phyloP scores from a whole-genome alignment of 805 yeast species.

The Ogataea naganishii region DNA sequence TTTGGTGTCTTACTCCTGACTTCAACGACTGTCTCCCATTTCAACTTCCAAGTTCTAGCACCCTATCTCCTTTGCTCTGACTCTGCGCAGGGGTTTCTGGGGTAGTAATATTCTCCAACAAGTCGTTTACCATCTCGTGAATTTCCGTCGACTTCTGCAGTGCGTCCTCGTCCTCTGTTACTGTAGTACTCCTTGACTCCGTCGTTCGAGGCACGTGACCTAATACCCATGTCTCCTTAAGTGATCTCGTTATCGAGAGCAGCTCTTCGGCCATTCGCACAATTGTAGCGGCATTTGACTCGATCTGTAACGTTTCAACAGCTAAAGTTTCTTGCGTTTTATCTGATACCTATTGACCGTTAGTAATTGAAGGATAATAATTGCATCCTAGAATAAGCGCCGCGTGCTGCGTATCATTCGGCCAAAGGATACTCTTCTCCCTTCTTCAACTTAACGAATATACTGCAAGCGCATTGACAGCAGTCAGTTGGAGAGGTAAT shows the following conservation, averaged over 20 bases:
- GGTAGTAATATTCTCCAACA: constrained; percentile 28
- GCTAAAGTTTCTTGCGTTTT: constrained; percentile 29
- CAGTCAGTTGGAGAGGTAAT: background rate
- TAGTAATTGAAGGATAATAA: background rate
- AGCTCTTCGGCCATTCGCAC: constrained; percentile 46
- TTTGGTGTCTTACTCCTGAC: too few species aligned
- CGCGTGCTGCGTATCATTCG: background rate
- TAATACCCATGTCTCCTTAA: constrained; percentile 50
- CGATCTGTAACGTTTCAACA: constrained; percentile 48
- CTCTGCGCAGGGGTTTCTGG: too few species aligned
- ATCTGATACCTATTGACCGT: constrained; percentile 13
- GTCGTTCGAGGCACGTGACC: constrained; percentile 36
- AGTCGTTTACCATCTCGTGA: constrained; percentile 24
- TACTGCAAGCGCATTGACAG: background rate
- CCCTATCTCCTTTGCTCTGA: constrained; percentile 1
- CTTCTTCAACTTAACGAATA: background rate
- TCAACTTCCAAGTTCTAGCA: background rate
- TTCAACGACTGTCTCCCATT: too few species aligned
- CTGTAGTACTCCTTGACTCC: too few species aligned
- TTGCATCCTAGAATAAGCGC: background rate
- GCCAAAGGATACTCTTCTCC: background rate
- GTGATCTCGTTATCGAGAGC: constrained; percentile 35
- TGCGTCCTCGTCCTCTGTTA: constrained; percentile 9
- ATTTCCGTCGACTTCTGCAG: constrained; percentile 22
- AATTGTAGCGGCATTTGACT: constrained; percentile 41